Conservation (phyloP, 768 basidiomycete species). For the Imleria badia region DNA sequence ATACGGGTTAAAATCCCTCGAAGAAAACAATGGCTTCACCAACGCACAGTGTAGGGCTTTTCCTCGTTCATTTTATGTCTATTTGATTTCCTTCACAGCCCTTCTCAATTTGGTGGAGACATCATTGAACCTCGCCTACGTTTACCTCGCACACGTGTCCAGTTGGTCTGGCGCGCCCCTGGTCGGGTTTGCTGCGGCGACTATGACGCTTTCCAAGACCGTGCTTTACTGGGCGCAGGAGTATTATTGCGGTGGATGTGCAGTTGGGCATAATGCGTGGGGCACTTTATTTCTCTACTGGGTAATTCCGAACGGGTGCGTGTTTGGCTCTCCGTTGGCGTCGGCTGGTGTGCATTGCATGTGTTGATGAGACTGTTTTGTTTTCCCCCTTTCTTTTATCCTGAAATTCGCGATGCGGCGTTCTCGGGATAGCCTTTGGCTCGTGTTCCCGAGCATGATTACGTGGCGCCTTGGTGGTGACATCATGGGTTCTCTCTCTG, state of each 20-base stretch:
- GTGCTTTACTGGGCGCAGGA: constrained; percentile 80
- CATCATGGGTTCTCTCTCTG: constrained; percentile 45
- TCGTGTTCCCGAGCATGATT: constrained; percentile 67
- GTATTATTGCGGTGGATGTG: constrained; percentile 71
- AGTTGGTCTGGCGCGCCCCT: constrained; percentile 66
- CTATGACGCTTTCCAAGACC: constrained; percentile 88
- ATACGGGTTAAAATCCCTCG: constrained; percentile 69
- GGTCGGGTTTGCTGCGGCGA: constrained; percentile 67
- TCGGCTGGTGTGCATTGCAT: not conserved
- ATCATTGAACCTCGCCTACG: constrained; percentile 66
- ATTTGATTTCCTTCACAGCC: constrained; percentile 42
- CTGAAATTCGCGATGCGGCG: not conserved
- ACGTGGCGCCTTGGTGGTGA: constrained; percentile 61
- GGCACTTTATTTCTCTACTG: constrained; percentile 56
- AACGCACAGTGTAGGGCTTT: constrained; percentile 73
- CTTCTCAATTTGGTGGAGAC: constrained; percentile 80
- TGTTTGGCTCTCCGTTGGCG: not conserved
- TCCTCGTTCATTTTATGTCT: not conserved
- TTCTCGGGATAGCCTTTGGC: constrained; percentile 60
- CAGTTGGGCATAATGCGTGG: constrained; percentile 69
- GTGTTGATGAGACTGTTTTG: constrained; percentile 2
- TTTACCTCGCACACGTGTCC: constrained; percentile 69
- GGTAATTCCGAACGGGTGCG: constrained; percentile 80
- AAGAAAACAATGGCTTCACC: constrained; percentile 73
- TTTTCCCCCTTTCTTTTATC: not conserved